phyloP scores from a whole-genome alignment of 495 filamentous ascomycete genomes.

The Penicillium daleae region DNA sequence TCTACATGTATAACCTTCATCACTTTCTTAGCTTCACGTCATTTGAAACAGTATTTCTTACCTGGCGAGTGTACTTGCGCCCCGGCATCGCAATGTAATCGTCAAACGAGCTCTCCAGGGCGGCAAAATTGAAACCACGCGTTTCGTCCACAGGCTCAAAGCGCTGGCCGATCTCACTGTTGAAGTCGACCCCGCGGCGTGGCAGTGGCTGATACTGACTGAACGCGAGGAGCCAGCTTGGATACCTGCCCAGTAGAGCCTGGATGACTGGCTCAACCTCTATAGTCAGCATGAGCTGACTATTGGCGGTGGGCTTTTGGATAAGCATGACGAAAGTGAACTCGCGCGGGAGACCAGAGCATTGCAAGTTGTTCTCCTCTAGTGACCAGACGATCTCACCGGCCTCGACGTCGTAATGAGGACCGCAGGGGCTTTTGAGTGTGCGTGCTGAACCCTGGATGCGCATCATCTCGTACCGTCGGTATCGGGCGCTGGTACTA shows the following conservation, averaged over 20 bases:
- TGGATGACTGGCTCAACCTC: constrained; percentile 48
- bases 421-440: constrained; percentile 37
- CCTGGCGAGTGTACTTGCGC: constrained; percentile 35
- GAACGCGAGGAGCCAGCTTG: constrained; percentile 34
- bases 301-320: constrained; percentile 42
- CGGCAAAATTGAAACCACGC: constrained; percentile 48
- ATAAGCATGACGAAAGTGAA: constrained; percentile 59
- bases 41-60: constrained; percentile 21
- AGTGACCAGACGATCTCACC: constrained; percentile 56
- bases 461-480: constrained; percentile 57
- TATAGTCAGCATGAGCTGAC: constrained; percentile 32
- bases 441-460: constrained; percentile 56
- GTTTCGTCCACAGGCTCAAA: constrained; percentile 36
- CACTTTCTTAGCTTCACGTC: background rate
- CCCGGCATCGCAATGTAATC: constrained; percentile 50
- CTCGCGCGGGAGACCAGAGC: constrained; percentile 56
- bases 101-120: constrained; percentile 42
- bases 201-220: constrained; percentile 34
- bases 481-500: constrained; percentile 43
- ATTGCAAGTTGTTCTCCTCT: constrained; percentile 54
- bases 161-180: constrained; percentile 41
- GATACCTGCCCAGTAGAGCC: constrained; percentile 38
- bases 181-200: constrained; percentile 39
- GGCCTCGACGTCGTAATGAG: constrained; percentile 44
- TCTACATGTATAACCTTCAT: background rate